A percentile compares a stretch with the other conserved stretches of the same genome.
Evolutionary conservation across 2,329 filamentous ascomycete genomes (phyloP).

Genomic region (Penicillium sp.): DNA sequence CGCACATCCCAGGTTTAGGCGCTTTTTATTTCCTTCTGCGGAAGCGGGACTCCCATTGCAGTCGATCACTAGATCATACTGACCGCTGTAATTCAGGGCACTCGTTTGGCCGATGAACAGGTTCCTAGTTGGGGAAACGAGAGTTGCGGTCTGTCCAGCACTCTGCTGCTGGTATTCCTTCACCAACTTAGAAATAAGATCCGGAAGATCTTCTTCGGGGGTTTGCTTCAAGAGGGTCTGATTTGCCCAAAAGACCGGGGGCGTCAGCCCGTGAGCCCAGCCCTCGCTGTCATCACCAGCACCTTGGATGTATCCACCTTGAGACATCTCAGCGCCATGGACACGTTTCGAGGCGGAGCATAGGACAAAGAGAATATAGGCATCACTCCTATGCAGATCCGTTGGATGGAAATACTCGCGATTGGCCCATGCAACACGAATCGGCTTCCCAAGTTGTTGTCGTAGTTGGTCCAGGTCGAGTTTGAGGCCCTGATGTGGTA

Average conservation of each 20-base stretch:
- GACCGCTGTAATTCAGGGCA: constrained; percentile 34
- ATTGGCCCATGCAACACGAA: constrained; percentile 75
- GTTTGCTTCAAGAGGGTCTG: constrained; percentile 55
- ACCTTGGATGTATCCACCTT: constrained; percentile 82
- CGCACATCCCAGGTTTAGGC: constrained; percentile 58
- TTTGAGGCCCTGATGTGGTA: constrained; percentile 49
- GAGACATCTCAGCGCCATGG: constrained; percentile 61
- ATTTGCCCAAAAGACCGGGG: constrained; percentile 73
- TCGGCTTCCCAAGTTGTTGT: constrained; percentile 60
- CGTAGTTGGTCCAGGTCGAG: constrained; percentile 55
- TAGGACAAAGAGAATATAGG: constrained; percentile 70
- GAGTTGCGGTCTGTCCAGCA: constrained; percentile 22
- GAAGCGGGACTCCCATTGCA: constrained; percentile 30
- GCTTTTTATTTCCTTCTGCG: constrained; percentile 37
- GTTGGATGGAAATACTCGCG: constrained; percentile 55
- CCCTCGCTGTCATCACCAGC: constrained; percentile 92
- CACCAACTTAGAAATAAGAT: constrained; percentile 46
- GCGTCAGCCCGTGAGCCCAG: constrained; percentile 78
- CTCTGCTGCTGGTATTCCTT: constrained; percentile 22
- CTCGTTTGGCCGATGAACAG: constrained; percentile 29
- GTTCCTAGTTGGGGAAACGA: constrained; percentile 38
- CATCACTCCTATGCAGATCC: constrained; percentile 42
- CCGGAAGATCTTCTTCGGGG: constrained; percentile 59
- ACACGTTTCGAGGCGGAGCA: constrained; percentile 77
- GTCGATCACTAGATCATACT: constrained; percentile 43